These are phyloP conservation scores for Hortaea sp. DNA, from an alignment of 2,329 filamentous ascomycete species.

Conservation along the genomic window DNA sequence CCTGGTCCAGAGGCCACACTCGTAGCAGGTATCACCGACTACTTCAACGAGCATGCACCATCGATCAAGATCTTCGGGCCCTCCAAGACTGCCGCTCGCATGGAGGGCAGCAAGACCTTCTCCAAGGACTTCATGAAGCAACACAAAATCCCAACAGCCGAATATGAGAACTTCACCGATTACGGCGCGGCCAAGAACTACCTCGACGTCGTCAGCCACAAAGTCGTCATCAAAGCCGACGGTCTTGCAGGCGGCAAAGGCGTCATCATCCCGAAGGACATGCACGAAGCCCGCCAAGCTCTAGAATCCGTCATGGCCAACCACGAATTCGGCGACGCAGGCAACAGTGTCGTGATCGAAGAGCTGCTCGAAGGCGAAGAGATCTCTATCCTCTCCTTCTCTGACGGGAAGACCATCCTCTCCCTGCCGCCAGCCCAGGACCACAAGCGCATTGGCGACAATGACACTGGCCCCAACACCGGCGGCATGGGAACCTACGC, in stretches of 20 bases:
- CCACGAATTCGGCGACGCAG: constrained; percentile 75
- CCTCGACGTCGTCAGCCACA: constrained; percentile 58
- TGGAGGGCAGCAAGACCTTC: constrained; percentile 96
- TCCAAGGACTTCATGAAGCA: constrained; percentile 97
- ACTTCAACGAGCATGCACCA: constrained; percentile 50
- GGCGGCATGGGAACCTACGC: constrained; percentile 98
- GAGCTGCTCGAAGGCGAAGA: constrained; percentile 89
- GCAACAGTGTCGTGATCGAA: constrained; percentile 88
- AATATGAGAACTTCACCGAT: constrained; percentile 68
- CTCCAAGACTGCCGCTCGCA: constrained; percentile 67
- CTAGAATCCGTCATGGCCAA: constrained; percentile 85
- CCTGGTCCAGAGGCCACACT: constrained; percentile 91
- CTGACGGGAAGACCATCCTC: constrained; percentile 74
- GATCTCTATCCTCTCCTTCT: constrained; percentile 82
- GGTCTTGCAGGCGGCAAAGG: constrained; percentile 92
- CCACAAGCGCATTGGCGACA: constrained; percentile 90
- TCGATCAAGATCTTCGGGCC: constrained; percentile 75
- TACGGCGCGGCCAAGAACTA: constrained; percentile 44
- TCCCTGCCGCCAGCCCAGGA: constrained; percentile 88
- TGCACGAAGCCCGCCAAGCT: constrained; percentile 71
- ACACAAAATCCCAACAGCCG: constrained; percentile 80
- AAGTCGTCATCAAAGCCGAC: constrained; percentile 86
- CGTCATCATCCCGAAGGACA: constrained; percentile 75
- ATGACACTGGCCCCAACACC: constrained; percentile 84
- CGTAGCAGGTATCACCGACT: constrained; percentile 78